Evolutionary conservation across 1,284 basidiomycete species (phyloP).

Genomic region (Trametes sp.): DNA sequence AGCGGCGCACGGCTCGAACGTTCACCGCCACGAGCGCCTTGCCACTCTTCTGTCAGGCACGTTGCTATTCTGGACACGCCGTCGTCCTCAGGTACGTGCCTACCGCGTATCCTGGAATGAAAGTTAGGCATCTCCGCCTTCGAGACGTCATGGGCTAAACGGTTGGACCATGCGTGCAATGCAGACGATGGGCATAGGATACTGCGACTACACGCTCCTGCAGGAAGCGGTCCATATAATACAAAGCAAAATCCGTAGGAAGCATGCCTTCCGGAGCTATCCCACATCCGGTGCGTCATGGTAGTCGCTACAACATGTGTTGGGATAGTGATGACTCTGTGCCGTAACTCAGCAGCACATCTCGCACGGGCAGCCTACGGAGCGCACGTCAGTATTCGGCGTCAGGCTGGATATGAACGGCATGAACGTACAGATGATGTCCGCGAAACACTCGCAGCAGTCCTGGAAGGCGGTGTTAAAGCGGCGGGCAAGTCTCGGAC

Average conservation of each 20-base stretch:
- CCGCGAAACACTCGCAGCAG: slow-evolving; percentile 53
- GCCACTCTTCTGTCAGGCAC: too few relatives aligned
- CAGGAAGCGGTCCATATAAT: slow-evolving; percentile 2
- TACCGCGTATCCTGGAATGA: too few relatives aligned
- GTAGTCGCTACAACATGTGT: neutral
- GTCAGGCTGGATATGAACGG: neutral
- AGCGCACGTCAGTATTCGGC: neutral
- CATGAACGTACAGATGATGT: slow-evolving; percentile 50
- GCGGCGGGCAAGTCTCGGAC: neutral
- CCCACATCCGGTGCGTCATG: slow-evolving; percentile 4
- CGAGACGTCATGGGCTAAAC: too few relatives aligned
- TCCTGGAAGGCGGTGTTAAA: slow-evolving; percentile 36
- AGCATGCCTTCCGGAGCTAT: slow-evolving; percentile 1
- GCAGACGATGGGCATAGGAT: slow-evolving; percentile 16
- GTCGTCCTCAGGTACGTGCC: too few relatives aligned
- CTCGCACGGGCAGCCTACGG: slow-evolving; percentile 52
- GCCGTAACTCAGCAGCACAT: slow-evolving; percentile 46
- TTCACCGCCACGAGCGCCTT: too few relatives aligned
- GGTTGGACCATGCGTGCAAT: too few relatives aligned
- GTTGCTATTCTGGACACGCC: too few relatives aligned
- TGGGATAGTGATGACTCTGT: neutral
- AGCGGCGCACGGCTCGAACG: too few relatives aligned
- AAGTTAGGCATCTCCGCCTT: too few relatives aligned
- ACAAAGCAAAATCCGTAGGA: neutral
- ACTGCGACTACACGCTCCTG: slow-evolving; percentile 8